Conservation (phyloP, 352 stramenopile genomes). For the Phytophthora melonis region DNA sequence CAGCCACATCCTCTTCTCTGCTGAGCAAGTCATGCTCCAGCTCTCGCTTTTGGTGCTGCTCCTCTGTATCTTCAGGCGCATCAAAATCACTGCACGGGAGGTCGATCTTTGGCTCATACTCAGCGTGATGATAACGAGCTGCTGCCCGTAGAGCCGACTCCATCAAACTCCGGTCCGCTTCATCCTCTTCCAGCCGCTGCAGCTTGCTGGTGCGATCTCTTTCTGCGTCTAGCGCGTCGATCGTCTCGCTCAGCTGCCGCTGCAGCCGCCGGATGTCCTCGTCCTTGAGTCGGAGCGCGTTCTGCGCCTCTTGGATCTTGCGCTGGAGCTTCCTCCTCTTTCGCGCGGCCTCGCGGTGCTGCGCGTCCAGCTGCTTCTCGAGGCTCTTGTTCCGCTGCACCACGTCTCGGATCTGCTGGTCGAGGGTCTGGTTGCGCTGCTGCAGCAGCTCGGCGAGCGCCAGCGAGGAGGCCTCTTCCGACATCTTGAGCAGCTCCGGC, state of each 20-base stretch:
- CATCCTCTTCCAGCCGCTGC: not conserved
- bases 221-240: not conserved
- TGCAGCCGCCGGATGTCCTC: not conserved
- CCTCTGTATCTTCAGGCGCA: not conserved
- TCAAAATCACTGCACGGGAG: not conserved
- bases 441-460: not conserved
- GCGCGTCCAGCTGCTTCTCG: not conserved
- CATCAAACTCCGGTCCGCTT: not conserved
- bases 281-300: not conserved
- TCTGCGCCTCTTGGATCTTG: conserved; percentile 1
- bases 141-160: not conserved
- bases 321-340: not conserved
- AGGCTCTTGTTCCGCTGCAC: not conserved
- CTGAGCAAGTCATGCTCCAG: not conserved
- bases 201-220: not conserved
- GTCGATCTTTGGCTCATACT: not conserved
- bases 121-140: not conserved
- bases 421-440: not conserved
- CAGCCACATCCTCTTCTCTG: conserved; percentile 1
- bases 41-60: not conserved
- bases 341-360: not conserved
- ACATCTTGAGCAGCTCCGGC: not conserved
- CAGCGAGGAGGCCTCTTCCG: not conserved
- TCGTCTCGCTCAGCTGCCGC: not conserved
- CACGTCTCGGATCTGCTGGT: conserved; percentile 1